A percentile compares a stretch with the other conserved stretches of the same genome.
Evolutionary conservation across 148 eudicot species (phyloP).

Genomic region (Camellia granthamiana): DNA sequence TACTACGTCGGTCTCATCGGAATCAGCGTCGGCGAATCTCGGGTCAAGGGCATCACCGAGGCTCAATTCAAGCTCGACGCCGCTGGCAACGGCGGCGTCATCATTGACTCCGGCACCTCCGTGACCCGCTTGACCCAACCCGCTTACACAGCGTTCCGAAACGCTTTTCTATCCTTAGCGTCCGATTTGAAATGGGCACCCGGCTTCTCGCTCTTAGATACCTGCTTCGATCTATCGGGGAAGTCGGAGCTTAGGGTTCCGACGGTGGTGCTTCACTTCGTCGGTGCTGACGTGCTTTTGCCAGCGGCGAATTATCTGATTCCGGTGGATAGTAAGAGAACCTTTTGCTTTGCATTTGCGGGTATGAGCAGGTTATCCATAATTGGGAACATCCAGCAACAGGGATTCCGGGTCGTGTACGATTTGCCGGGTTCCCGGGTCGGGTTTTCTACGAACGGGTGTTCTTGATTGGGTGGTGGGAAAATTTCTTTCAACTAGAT

Average conservation of each 20-base stretch:
- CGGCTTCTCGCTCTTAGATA: slow-evolving; percentile 80
- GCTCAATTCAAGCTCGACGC: slow-evolving; percentile 62
- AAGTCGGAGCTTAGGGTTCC: slow-evolving; percentile 81
- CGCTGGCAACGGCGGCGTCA: slow-evolving; percentile 77
- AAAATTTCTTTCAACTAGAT: neutral
- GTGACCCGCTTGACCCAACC: slow-evolving; percentile 85
- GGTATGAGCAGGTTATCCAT: slow-evolving; percentile 80
- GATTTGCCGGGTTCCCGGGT: slow-evolving; percentile 65
- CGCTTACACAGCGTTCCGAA: slow-evolving; percentile 64
- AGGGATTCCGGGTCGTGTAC: slow-evolving; percentile 82
- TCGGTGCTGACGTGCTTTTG: slow-evolving; percentile 65
- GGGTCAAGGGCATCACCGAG: slow-evolving; percentile 52
- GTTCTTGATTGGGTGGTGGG: slow-evolving; percentile 35
- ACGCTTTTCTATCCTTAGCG: slow-evolving; percentile 72
- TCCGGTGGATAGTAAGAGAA: slow-evolving; percentile 77
- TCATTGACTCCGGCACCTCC: slow-evolving; percentile 85
- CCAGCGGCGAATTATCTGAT: slow-evolving; percentile 89
- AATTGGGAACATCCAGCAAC: slow-evolving; percentile 94
- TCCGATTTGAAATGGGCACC: slow-evolving; percentile 47
- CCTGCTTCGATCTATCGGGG: slow-evolving; percentile 84
- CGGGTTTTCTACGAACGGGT: slow-evolving; percentile 72
- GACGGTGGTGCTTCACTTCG: slow-evolving; percentile 81
- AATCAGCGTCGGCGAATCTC: slow-evolving; percentile 76
- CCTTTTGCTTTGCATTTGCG: slow-evolving; percentile 92
- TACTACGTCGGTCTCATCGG: slow-evolving; percentile 79